Percentiles rank a stretch among this genome's conserved stretches.
These are phyloP conservation scores for Penicillium chermesinum DNA, from an alignment of 495 filamentous ascomycete species.

Conservation along the genomic window DNA sequence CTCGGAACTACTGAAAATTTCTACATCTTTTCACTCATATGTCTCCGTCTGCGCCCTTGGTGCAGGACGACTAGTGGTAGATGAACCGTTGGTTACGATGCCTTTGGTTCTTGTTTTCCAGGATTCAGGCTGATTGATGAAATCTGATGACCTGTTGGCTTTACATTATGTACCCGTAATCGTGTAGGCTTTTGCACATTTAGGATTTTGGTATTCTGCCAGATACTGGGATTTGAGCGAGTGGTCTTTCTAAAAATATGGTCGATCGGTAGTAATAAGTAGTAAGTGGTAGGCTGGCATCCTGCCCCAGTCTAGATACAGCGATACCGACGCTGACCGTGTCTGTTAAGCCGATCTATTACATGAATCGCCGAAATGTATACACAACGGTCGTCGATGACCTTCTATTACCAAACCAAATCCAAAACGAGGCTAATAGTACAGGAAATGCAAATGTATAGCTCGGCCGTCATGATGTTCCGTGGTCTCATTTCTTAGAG, in stretches of 20 bases:
- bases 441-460: slow-evolving; percentile 6
- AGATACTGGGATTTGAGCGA: no score
- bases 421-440: neutral
- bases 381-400: neutral
- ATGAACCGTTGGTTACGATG: slow-evolving; percentile 1
- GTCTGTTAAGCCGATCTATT: no score
- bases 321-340: no score
- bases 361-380: no score
- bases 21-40: slow-evolving; percentile 16
- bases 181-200: no score
- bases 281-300: no score
- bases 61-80: neutral
- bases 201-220: no score
- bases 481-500: slow-evolving; percentile 1
- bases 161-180: neutral
- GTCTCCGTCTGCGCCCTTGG: neutral
- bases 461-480: neutral
- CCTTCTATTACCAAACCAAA: neutral
- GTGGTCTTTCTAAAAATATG: no score
- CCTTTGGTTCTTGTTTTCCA: neutral
- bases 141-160: slow-evolving; percentile 7
- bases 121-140: slow-evolving; percentile 4
- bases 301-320: neutral
- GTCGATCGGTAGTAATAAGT: no score
- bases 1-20: slow-evolving; percentile 24